Evolutionary conservation across 2,329 filamentous ascomycete species (phyloP).

Genomic region (Diplodia seriata): DNA sequence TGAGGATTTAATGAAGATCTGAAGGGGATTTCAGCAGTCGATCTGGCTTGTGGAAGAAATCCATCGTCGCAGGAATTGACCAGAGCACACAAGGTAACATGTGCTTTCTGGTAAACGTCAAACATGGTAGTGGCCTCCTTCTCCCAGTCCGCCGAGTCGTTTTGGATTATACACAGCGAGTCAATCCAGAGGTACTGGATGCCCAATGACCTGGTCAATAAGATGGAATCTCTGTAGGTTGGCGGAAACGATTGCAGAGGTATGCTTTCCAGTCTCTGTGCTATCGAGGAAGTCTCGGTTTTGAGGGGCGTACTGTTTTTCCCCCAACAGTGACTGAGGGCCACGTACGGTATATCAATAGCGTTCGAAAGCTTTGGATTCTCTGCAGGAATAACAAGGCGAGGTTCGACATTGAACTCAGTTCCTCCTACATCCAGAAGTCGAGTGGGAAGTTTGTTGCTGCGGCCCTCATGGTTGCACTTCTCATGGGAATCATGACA

Average conservation of each 20-base stretch:
- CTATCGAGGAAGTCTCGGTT: background rate
- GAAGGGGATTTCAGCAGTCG: background rate
- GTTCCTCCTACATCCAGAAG: background rate
- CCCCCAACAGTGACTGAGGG: conserved; percentile 38
- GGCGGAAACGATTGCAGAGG: background rate
- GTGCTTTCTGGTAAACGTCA: background rate
- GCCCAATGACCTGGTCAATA: background rate
- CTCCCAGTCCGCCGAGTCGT: conserved; percentile 22
- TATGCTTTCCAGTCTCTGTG: background rate
- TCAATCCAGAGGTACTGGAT: conserved; percentile 35
- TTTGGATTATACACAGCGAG: conserved; percentile 35
- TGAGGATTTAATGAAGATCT: background rate
- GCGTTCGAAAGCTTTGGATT: background rate
- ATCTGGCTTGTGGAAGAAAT: background rate
- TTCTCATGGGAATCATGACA: background rate
- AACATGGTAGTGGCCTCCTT: background rate
- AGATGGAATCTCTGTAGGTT: conserved; percentile 32
- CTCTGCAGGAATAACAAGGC: background rate
- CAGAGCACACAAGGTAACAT: background rate
- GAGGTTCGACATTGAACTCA: background rate
- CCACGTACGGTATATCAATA: background rate
- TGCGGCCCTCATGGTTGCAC: background rate
- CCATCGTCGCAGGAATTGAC: background rate
- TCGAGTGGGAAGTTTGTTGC: background rate
- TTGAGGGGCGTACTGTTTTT: background rate